These are phyloP conservation scores for Mycosphaerella arachidis DNA, from an alignment of 2,329 filamentous ascomycete species.

Conservation along the genomic window DNA sequence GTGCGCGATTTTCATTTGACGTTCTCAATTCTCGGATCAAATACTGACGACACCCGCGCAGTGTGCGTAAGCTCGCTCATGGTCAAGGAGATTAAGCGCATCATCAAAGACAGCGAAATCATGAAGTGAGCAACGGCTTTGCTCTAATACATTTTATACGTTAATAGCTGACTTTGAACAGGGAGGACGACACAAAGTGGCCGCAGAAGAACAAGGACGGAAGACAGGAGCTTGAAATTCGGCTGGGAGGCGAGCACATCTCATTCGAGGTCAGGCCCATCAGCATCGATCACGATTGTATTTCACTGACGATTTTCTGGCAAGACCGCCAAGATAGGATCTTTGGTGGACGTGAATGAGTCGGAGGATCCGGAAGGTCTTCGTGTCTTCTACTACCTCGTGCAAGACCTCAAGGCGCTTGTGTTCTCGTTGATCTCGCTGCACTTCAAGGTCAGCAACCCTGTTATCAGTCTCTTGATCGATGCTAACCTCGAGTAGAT, in stretches of 20 bases:
- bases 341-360: slow-evolving; percentile 91
- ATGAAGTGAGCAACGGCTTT: slow-evolving; percentile 64
- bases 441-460: slow-evolving; percentile 79
- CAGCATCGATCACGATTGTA: slow-evolving; percentile 13
- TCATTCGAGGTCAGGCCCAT: slow-evolving; percentile 74
- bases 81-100: slow-evolving; percentile 91
- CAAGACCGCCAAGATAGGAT: slow-evolving; percentile 96
- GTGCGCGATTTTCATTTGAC: slow-evolving; percentile 51
- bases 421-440: slow-evolving; percentile 94
- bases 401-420: slow-evolving; percentile 92
- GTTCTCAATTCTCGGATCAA: background rate
- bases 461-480: background rate
- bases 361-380: slow-evolving; percentile 93
- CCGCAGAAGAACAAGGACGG: slow-evolving; percentile 99
- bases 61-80: slow-evolving; percentile 93
- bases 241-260: slow-evolving; percentile 90
- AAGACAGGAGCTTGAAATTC: slow-evolving; percentile 91
- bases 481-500: slow-evolving; percentile 21
- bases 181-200: slow-evolving; percentile 98
- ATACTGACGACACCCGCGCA: slow-evolving; percentile 36
- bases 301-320: background rate
- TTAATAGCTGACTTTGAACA: slow-evolving; percentile 36
- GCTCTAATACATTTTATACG: background rate
- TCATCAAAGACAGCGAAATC: slow-evolving; percentile 95
- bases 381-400: slow-evolving; percentile 96